Evolutionary conservation across 768 basidiomycete species (phyloP).

Genomic region (Kwoniella bestiolae): DNA sequence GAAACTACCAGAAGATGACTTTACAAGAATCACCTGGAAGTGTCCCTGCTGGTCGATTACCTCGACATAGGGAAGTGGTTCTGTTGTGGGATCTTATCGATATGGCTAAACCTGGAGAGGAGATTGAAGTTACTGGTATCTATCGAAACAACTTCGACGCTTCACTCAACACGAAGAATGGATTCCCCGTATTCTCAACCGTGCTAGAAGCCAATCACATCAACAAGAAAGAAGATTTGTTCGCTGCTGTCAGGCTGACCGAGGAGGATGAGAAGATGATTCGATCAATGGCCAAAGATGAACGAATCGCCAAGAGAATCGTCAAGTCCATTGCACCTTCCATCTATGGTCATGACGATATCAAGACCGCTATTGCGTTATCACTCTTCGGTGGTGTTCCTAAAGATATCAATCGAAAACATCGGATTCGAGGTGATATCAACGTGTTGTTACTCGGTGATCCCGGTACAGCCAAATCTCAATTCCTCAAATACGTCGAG

Average conservation of each 20-base stretch:
- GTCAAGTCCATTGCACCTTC: constrained; percentile 98
- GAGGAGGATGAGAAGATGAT: constrained; percentile 97
- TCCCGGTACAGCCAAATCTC: constrained; percentile 98
- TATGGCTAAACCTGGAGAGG: constrained; percentile 96
- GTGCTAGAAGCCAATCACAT: constrained; percentile 97
- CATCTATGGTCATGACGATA: constrained; percentile 98
- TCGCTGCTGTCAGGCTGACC: constrained; percentile 95
- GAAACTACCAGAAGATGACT: constrained; percentile 99
- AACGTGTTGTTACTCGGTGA: constrained; percentile 95
- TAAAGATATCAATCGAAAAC: constrained; percentile 96
- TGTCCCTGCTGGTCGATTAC: constrained; percentile 95
- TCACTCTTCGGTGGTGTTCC: constrained; percentile 91
- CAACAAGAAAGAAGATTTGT: constrained; percentile 98
- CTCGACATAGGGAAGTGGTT: constrained; percentile 94
- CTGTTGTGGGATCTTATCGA: constrained; percentile 98
- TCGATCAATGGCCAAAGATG: constrained; percentile 80
- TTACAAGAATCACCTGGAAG: constrained; percentile 97
- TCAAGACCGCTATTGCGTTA: constrained; percentile 95
- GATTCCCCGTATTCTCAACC: constrained; percentile 98
- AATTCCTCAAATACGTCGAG: constrained; percentile 98
- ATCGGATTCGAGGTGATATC: constrained; percentile 95
- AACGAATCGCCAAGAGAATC: constrained; percentile 94
- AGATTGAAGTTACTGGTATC: constrained; percentile 96
- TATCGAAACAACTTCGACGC: constrained; percentile 99
- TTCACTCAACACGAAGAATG: constrained; percentile 96